Evolutionary conservation across 192 early-diverging fungal species (phyloP).

Genomic region (Pilobolus umbonatus): DNA sequence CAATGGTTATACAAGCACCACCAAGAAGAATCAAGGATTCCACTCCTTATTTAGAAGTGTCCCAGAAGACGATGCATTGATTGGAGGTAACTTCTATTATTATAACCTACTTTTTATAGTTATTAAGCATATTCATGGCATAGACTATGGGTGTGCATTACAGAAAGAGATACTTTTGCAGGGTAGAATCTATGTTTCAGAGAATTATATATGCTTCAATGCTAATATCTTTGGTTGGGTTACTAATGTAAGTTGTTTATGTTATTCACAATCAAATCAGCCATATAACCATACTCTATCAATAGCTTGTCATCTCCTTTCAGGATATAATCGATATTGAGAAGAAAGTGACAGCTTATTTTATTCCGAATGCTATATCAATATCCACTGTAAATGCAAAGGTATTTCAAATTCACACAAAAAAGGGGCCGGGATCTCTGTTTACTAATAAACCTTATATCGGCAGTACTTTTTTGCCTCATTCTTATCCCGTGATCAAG

Average conservation of each 20-base stretch:
- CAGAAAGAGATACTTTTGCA: conserved; percentile 89
- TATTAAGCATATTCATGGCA: not conserved
- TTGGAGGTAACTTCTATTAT: conserved; percentile 39
- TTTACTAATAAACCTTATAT: not conserved
- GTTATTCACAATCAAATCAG: not conserved
- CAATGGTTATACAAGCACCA: conserved; percentile 25
- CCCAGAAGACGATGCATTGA: conserved; percentile 48
- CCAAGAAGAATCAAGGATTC: conserved; percentile 47
- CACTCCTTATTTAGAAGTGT: conserved; percentile 53
- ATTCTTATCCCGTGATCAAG: conserved; percentile 78
- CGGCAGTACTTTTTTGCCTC: conserved; percentile 76
- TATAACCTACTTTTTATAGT: not conserved
- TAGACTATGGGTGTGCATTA: conserved; percentile 79
- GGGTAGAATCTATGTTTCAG: conserved; percentile 78
- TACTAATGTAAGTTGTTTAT: conserved; percentile 49
- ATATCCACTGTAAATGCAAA: conserved; percentile 67
- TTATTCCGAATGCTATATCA: conserved; percentile 88
- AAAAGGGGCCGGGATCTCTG: not conserved
- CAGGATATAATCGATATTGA: conserved; percentile 79
- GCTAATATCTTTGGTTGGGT: conserved; percentile 91
- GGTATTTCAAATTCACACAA: conserved; percentile 26
- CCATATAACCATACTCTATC: not conserved
- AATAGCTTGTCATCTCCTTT: conserved; percentile 63
- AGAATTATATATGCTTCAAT: conserved; percentile 78
- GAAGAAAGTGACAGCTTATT: conserved; percentile 75